phyloP scores from a whole-genome alignment of 2,329 filamentous ascomycete genomes.

The Aspergillaceae sp. region DNA sequence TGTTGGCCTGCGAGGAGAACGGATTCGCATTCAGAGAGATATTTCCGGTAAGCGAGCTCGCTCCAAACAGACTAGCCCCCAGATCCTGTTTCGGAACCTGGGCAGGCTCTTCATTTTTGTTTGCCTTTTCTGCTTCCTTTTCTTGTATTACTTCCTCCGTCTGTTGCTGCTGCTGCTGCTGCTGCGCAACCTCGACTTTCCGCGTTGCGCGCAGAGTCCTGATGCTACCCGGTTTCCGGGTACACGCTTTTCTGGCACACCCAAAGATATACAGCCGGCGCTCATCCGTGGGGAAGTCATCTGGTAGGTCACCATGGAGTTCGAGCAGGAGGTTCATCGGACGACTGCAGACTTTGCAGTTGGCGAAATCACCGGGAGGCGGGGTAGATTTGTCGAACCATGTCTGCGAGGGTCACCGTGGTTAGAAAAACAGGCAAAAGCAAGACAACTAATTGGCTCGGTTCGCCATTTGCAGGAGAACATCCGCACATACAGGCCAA shows the following conservation, averaged over 20 bases:
- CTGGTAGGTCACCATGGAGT: constrained; percentile 81
- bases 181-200: constrained; percentile 30
- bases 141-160: constrained; percentile 11
- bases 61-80: constrained; percentile 56
- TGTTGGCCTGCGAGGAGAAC: constrained; percentile 34
- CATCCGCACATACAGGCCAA: constrained; percentile 58
- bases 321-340: constrained; percentile 80
- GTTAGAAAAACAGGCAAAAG: too few relatives aligned
- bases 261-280: constrained; percentile 78
- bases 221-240: constrained; percentile 73
- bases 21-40: constrained; percentile 43
- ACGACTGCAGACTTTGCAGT: constrained; percentile 79
- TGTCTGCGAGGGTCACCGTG: constrained; percentile 44
- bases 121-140: constrained; percentile 6
- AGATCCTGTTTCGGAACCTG: constrained; percentile 30
- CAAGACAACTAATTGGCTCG: too few relatives aligned
- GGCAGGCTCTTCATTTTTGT: constrained; percentile 4
- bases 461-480: neutral
- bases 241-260: constrained; percentile 69
- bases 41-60: constrained; percentile 30
- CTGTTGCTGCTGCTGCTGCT: constrained; percentile 21
- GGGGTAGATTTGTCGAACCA: constrained; percentile 69
- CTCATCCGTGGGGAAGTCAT: constrained; percentile 78
- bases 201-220: constrained; percentile 64
- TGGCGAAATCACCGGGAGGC: constrained; percentile 67